These are phyloP conservation scores for Rhynchospora breviuscula DNA, from an alignment of 176 grass and related monocot genomes.

Conservation along the genomic window DNA sequence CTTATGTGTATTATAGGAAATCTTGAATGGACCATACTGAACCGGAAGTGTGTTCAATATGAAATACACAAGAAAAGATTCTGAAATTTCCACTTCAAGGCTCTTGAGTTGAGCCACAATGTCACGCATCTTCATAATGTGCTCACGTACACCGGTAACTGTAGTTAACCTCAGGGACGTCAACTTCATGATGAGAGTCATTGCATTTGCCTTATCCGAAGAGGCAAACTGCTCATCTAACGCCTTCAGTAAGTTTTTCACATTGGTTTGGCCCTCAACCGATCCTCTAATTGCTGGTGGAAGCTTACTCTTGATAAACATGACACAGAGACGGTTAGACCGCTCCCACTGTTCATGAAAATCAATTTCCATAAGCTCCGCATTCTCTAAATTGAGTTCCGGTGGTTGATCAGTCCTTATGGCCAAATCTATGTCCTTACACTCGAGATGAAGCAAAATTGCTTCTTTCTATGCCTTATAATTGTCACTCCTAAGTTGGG, in stretches of 20 bases:
- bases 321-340: too few relatives aligned
- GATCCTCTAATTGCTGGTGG: background rate
- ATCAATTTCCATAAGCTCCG: background rate
- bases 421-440: background rate
- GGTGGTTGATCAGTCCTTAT: background rate
- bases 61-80: background rate
- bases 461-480: background rate
- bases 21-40: background rate
- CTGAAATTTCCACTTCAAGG: background rate
- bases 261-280: background rate
- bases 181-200: too few relatives aligned
- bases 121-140: background rate
- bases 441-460: background rate
- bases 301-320: background rate
- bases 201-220: too few relatives aligned
- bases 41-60: background rate
- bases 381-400: background rate
- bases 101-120: background rate
- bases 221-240: too few relatives aligned
- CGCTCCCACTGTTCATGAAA: too few relatives aligned
- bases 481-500: background rate
- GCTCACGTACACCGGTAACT: too few relatives aligned
- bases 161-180: too few relatives aligned
- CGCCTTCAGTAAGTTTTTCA: too few relatives aligned
- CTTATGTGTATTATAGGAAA: background rate